These are phyloP conservation scores for Handroanthus guayacan DNA, from an alignment of 257 asterid species.

Conservation along the genomic window DNA sequence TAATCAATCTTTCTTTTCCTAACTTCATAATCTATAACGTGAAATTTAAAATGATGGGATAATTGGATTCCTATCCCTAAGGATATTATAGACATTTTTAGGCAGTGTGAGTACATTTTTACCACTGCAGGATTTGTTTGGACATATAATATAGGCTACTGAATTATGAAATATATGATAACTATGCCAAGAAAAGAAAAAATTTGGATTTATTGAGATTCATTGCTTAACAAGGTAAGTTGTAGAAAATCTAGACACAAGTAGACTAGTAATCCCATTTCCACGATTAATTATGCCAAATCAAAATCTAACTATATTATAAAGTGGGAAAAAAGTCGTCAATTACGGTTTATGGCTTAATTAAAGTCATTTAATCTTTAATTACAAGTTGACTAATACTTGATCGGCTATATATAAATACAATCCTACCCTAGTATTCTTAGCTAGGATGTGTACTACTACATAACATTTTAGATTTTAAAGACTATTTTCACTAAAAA, in stretches of 20 bases:
- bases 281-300: slow-evolving; percentile 27
- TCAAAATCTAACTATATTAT: slow-evolving; percentile 22
- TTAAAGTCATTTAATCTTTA: slow-evolving; percentile 34
- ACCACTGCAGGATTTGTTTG: neutral
- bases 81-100: neutral
- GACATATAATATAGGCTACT: slow-evolving; percentile 7
- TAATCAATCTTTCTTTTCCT: too few species aligned
- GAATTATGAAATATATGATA: neutral
- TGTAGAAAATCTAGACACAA: neutral
- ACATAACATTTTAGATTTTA: neutral
- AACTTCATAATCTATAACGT: too few species aligned
- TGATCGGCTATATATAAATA: slow-evolving; percentile 30
- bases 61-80: too few species aligned
- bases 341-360: slow-evolving; percentile 26
- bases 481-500: neutral
- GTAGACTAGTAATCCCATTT: slow-evolving; percentile 23
- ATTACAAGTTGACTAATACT: slow-evolving; percentile 33
- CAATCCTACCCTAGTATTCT: slow-evolving; percentile 27
- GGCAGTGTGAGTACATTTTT: too few species aligned
- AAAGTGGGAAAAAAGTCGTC: neutral
- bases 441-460: neutral
- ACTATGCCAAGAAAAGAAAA: neutral
- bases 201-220: slow-evolving; percentile 14
- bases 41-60: too few species aligned
- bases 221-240: slow-evolving; percentile 16